Base-by-base conservation (phyloP, 306 rosid genomes). In the Cercis canadensis region DNA sequence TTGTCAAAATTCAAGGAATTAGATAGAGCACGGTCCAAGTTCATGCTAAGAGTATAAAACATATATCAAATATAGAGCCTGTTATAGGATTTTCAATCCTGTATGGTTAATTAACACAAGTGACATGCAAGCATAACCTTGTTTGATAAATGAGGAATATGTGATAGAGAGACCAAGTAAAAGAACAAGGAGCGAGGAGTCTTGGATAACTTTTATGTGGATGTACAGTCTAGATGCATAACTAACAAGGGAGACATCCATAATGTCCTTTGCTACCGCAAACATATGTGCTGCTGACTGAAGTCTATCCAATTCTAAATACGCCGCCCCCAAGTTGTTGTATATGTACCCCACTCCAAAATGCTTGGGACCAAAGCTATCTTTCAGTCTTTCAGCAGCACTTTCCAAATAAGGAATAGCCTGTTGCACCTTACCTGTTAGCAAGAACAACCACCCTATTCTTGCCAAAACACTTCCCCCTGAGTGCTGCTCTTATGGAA, bases 231-330 rank as follows among this genome's bases (percentile, higher is more conserved):
- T 37, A 46, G 34, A 58, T 74, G 46, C 65, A 51, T 18, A 16
- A 53, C 37, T 50, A 55, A 44, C 17, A 49, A 93, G 97, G 8
- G 98, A 80, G 7, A 88, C 90, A 67, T 93, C 90, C 98, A 90
- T 90, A 78, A 93, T 88, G 78, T 93, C 98, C 85, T 87, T 90
- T 15, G 96, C 96, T 19, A 93, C 84, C 0, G 96, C 96, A 78
- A 93, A 90, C 97, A 88, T 90, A 74, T 93, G 98, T 0, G 94
- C 97, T 55, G 98, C 97, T 12, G 98, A 90, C 80, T 93, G 96
- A 60, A 94, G 96, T 77, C 97, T 87, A 70, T 86, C 92, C 80
- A 93, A 83, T 78, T 93, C 97, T 76, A 93, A 79, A 82, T 88
- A 90, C 32, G 98, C 98, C 32, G 98, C 97, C 65, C 97, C 98